Percentiles rank a stretch among this genome's conserved stretches.
These are phyloP conservation scores for Epicoccum sorghinum DNA, from an alignment of 2,329 filamentous ascomycete species.

Conservation along the genomic window DNA sequence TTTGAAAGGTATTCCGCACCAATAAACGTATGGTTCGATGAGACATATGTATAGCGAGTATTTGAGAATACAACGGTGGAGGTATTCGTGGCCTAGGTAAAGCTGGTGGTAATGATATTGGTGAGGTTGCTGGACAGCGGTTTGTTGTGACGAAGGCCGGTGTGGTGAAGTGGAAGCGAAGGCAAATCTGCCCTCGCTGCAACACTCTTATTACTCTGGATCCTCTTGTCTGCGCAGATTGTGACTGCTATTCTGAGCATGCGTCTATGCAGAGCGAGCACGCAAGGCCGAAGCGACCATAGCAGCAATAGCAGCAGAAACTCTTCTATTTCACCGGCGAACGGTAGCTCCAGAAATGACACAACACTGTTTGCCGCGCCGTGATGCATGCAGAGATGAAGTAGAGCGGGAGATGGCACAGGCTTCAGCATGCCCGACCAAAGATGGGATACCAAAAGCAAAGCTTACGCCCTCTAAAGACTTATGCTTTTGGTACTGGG, in stretches of 20 bases:
- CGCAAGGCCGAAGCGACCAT: too few relatives aligned
- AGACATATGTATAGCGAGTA: too few relatives aligned
- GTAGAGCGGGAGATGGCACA: not conserved
- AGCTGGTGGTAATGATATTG: not conserved
- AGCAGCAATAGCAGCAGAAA: too few relatives aligned
- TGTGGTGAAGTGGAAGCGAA: not conserved
- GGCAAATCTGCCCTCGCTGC: not conserved
- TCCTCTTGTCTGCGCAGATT: too few relatives aligned
- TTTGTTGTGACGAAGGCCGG: not conserved
- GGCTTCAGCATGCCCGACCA: not conserved
- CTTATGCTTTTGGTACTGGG: conserved; percentile 13
- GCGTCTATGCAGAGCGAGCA: too few relatives aligned
- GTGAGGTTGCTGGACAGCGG: not conserved
- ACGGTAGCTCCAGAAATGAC: too few relatives aligned
- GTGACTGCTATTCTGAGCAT: too few relatives aligned
- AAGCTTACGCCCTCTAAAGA: not conserved
- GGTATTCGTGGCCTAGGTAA: not conserved
- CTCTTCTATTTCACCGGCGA: too few relatives aligned
- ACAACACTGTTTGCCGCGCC: too few relatives aligned
- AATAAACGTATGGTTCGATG: not conserved
- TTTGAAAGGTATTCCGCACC: too few relatives aligned
- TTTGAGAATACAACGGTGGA: too few relatives aligned
- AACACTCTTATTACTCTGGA: not conserved
- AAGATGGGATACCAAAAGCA: not conserved
- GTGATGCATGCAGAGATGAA: not conserved